Evolutionary conservation across 1,284 basidiomycete species (phyloP).

Genomic region (Fomitopsis pinicola): DNA sequence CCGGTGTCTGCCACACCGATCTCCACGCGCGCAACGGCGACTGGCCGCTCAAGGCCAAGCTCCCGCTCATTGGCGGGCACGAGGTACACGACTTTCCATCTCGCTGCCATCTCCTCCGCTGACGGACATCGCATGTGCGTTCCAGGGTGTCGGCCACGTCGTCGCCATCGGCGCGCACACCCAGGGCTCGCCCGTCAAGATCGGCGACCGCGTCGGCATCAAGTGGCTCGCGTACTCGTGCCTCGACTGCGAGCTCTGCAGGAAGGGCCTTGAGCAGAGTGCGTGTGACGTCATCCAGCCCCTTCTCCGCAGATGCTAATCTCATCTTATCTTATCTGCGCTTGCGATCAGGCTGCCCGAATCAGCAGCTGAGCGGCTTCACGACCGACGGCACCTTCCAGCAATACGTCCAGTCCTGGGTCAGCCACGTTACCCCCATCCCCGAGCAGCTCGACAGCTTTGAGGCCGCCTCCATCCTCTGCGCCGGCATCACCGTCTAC

Average conservation of each 20-base stretch:
- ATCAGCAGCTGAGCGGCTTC: conserved; percentile 67
- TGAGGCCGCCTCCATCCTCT: conserved; percentile 79
- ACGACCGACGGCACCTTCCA: conserved; percentile 83
- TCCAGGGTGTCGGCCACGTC: conserved; percentile 61
- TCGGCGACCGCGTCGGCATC: conserved; percentile 85
- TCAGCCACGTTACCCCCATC: conserved; percentile 62
- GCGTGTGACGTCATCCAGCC: conserved; percentile 17
- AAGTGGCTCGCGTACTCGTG: conserved; percentile 62
- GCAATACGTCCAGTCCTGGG: conserved; percentile 57
- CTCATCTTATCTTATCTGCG: not conserved
- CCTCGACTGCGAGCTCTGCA: conserved; percentile 72
- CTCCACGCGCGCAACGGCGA: conserved; percentile 70
- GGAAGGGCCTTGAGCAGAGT: conserved; percentile 71
- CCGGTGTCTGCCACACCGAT: conserved; percentile 78
- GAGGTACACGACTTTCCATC: conserved; percentile 34
- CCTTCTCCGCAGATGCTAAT: not conserved
- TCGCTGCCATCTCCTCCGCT: not conserved
- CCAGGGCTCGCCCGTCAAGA: conserved; percentile 50
- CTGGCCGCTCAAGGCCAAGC: conserved; percentile 66
- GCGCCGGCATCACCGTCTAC: conserved; percentile 80
- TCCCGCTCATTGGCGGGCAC: conserved; percentile 83
- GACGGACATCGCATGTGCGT: not conserved
- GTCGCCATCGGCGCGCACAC: conserved; percentile 78
- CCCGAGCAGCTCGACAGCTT: conserved; percentile 62
- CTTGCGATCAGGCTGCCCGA: conserved; percentile 45